A percentile compares a stretch with the other conserved stretches of the same genome.
Conservation (phyloP, 768 basidiomycete genomes). For the Podaxis pistillaris region DNA sequence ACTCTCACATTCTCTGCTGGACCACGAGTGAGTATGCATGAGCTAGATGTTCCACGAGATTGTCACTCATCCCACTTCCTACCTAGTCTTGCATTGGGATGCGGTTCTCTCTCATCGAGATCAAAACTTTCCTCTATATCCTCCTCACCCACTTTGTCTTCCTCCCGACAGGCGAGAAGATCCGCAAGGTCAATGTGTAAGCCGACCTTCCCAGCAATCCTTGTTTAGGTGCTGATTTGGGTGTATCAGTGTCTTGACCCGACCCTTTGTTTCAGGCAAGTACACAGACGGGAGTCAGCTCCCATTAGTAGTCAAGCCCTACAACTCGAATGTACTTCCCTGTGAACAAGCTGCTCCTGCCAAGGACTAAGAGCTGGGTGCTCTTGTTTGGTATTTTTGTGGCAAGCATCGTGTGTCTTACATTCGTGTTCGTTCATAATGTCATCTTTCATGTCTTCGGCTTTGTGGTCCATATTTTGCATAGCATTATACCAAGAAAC, state of each 20-base stretch:
- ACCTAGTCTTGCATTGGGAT: constrained; percentile 82
- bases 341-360: neutral
- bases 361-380: neutral
- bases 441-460: too few species aligned
- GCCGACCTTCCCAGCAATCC: constrained; percentile 21
- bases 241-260: constrained; percentile 54
- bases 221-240: neutral
- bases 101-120: constrained; percentile 81
- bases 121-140: constrained; percentile 73
- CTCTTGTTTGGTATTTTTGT: neutral
- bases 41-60: constrained; percentile 1
- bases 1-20: constrained; percentile 78
- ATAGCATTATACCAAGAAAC: too few species aligned
- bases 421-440: neutral
- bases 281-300: constrained; percentile 60
- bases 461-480: too few species aligned
- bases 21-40: constrained; percentile 57
- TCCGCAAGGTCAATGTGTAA: constrained; percentile 63
- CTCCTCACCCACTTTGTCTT: constrained; percentile 70
- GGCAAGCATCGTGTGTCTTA: neutral
- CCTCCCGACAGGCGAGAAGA: constrained; percentile 46
- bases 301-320: constrained; percentile 50
- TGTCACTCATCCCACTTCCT: constrained; percentile 2
- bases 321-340: constrained; percentile 10
- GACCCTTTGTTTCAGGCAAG: constrained; percentile 58